Evolutionary conservation across 2,329 filamentous ascomycete species (phyloP).

Genomic region (Penicillium sp.): DNA sequence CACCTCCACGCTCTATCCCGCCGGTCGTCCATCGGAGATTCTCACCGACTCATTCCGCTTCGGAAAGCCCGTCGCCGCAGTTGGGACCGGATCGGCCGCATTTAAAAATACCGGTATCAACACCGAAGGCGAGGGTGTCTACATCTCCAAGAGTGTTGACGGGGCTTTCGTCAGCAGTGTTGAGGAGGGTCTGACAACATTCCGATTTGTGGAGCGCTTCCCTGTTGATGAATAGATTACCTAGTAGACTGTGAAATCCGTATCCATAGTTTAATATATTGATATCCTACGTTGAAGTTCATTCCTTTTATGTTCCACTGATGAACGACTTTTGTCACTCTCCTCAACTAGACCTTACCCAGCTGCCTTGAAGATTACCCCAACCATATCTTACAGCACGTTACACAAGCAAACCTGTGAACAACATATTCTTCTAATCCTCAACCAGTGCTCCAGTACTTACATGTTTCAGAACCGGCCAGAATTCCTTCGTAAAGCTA

Average conservation of each 20-base stretch:
- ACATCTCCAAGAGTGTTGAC: slow-evolving; percentile 35
- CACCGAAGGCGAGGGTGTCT: slow-evolving; percentile 40
- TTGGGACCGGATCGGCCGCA: slow-evolving; percentile 54
- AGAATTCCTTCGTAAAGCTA: too few species aligned
- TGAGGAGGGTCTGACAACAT: slow-evolving; percentile 65
- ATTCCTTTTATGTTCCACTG: too few species aligned
- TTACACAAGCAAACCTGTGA: too few species aligned
- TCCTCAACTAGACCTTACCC: too few species aligned
- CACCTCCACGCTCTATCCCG: slow-evolving; percentile 66
- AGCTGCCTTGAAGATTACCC: neutral
- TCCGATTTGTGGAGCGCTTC: slow-evolving; percentile 70
- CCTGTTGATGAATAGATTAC: slow-evolving; percentile 54
- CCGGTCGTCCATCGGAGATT: slow-evolving; percentile 67
- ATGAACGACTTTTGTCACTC: too few species aligned
- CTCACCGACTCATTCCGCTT: slow-evolving; percentile 67
- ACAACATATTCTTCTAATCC: too few species aligned
- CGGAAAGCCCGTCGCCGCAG: slow-evolving; percentile 70
- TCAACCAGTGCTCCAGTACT: too few species aligned
- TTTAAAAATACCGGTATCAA: slow-evolving; percentile 53
- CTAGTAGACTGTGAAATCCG: neutral
- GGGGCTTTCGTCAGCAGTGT: slow-evolving; percentile 52
- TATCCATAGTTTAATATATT: too few species aligned
- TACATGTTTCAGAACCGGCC: too few species aligned
- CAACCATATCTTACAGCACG: too few species aligned
- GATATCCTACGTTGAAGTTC: neutral